These are phyloP conservation scores for Pichia norvegensis DNA, from an alignment of 1,139 yeast species.

Conservation along the genomic window DNA sequence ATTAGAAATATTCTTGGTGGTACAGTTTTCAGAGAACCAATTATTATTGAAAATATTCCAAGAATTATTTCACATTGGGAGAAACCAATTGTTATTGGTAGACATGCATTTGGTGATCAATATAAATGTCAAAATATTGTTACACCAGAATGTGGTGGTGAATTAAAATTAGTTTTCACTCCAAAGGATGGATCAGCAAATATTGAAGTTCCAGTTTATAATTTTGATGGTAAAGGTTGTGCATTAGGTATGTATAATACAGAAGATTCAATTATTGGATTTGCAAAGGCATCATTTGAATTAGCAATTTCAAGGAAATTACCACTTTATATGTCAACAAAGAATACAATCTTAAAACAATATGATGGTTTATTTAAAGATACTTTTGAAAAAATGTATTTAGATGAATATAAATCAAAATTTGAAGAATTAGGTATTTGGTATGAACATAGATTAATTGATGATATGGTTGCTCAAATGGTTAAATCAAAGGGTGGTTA, in stretches of 20 bases:
- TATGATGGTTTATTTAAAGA: conserved; percentile 81
- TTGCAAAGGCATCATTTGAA: conserved; percentile 73
- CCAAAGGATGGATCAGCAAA: conserved; percentile 54
- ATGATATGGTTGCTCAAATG: conserved; percentile 89
- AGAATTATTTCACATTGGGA: conserved; percentile 74
- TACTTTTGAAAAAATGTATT: conserved; percentile 62
- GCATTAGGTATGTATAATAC: conserved; percentile 81
- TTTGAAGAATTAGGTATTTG: conserved; percentile 64
- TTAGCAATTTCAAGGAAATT: conserved; percentile 60
- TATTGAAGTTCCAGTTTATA: conserved; percentile 42
- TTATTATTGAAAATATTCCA: conserved; percentile 63
- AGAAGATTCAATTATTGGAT: conserved; percentile 68
- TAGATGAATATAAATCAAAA: conserved; percentile 43
- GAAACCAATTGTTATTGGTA: conserved; percentile 74
- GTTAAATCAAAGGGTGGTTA: conserved; percentile 77
- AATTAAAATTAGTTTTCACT: conserved; percentile 55
- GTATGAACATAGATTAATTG: conserved; percentile 78
- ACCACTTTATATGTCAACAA: conserved; percentile 66
- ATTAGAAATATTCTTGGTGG: conserved; percentile 77
- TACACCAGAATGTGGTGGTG: conserved; percentile 67
- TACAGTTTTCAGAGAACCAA: conserved; percentile 79
- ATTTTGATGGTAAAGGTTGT: conserved; percentile 61
- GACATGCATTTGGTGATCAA: conserved; percentile 84
- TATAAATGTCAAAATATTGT: conserved; percentile 74
- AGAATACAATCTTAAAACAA: conserved; percentile 73